These are phyloP conservation scores for Suillus bovinus DNA, from an alignment of 768 basidiomycete genomes.

Conservation along the genomic window DNA sequence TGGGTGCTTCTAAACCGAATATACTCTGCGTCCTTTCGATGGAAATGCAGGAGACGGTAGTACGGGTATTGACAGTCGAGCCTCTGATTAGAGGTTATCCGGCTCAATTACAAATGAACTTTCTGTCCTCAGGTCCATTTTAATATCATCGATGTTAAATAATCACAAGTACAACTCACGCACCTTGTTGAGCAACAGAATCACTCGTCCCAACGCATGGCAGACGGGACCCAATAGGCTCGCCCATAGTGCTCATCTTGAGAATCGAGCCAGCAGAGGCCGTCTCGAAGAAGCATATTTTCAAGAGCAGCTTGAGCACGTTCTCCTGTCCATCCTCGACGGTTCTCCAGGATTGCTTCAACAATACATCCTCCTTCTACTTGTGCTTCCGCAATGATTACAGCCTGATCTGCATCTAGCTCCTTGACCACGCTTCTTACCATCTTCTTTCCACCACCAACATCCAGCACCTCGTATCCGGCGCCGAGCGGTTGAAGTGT, in stretches of 20 bases:
- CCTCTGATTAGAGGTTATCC: not conserved
- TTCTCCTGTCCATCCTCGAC: slow-evolving; percentile 76
- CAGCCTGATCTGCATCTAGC: slow-evolving; percentile 86
- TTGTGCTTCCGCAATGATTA: slow-evolving; percentile 74
- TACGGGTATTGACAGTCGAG: not conserved
- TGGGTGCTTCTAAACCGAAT: not conserved
- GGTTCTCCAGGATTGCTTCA: slow-evolving; percentile 56
- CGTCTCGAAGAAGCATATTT: slow-evolving; percentile 89
- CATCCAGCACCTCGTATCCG: slow-evolving; percentile 84
- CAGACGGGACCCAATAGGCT: slow-evolving; percentile 87
- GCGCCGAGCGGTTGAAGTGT: slow-evolving; percentile 85
- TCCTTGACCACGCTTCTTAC: slow-evolving; percentile 89
- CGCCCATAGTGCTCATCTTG: slow-evolving; percentile 68
- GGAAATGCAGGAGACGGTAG: not conserved
- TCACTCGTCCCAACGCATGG: slow-evolving; percentile 81
- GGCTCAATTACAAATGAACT: not conserved
- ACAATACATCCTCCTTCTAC: slow-evolving; percentile 69
- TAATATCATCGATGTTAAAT: not conserved
- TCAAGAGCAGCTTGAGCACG: slow-evolving; percentile 78
- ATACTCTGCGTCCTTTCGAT: not conserved
- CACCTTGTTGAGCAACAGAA: not conserved
- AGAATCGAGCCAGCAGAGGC: slow-evolving; percentile 93
- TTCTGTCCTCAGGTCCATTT: not conserved
- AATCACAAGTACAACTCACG: not conserved
- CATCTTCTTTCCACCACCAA: slow-evolving; percentile 72